These are phyloP conservation scores for Yarrowia galli DNA, from an alignment of 1,139 yeast genomes.

Conservation along the genomic window DNA sequence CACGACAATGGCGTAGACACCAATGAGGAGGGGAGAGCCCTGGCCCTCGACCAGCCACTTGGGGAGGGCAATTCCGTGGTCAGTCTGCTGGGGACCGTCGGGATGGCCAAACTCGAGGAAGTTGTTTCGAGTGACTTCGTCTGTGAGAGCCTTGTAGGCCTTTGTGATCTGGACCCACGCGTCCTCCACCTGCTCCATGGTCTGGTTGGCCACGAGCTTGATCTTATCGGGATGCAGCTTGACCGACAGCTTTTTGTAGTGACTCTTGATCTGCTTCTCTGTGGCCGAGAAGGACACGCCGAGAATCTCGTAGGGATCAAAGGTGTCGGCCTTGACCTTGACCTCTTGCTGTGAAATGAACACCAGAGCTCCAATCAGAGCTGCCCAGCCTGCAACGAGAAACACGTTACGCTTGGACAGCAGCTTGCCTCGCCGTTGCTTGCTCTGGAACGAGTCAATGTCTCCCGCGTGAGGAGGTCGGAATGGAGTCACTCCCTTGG, in stretches of 20 bases:
- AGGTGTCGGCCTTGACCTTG: conserved; percentile 58
- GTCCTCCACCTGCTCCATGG: conserved; percentile 73
- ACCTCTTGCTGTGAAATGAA: conserved; percentile 57
- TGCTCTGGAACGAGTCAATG: conserved; percentile 56
- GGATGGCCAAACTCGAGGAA: conserved; percentile 93
- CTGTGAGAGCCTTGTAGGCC: conserved; percentile 95
- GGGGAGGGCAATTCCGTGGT: conserved; percentile 97
- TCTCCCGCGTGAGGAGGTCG: conserved; percentile 56
- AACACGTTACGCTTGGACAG: conserved; percentile 53
- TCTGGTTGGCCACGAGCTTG: conserved; percentile 59
- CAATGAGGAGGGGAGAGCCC: conserved; percentile 70
- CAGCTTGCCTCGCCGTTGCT: conserved; percentile 46
- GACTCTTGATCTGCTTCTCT: conserved; percentile 80
- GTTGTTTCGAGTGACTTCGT: conserved; percentile 82
- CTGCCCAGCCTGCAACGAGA: conserved; percentile 71
- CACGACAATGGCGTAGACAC: conserved; percentile 72
- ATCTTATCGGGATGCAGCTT: conserved; percentile 95
- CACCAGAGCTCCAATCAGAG: conserved; percentile 60
- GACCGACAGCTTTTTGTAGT: conserved; percentile 84
- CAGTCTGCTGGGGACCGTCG: conserved; percentile 93
- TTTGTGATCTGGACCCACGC: conserved; percentile 82
- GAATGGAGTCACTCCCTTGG: conserved; percentile 31
- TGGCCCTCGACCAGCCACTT: conserved; percentile 87
- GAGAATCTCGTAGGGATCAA: conserved; percentile 91
- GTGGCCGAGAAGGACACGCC: conserved; percentile 74